phyloP scores from a whole-genome alignment of 768 basidiomycete species.

The Lactarius hatsudake region DNA sequence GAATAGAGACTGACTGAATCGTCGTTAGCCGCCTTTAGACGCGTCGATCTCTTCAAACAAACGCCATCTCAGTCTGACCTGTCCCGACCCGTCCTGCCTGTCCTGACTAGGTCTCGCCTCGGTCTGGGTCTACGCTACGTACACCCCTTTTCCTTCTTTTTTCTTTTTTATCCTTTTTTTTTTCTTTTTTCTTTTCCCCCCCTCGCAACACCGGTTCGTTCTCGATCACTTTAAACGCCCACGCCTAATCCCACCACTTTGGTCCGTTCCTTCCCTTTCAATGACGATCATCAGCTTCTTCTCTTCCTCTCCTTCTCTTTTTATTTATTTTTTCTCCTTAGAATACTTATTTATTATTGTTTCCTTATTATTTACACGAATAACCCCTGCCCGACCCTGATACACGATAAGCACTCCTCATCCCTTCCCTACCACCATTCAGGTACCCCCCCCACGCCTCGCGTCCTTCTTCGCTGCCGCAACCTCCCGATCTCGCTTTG shows the following conservation, averaged over 20 bases:
- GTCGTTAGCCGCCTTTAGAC: slow-evolving; percentile 31
- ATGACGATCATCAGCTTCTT: slow-evolving; percentile 8
- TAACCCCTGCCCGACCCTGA: neutral
- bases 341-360: neutral
- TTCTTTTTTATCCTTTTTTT: neutral
- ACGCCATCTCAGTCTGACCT: neutral
- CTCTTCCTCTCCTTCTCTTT: slow-evolving; percentile 1
- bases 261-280: slow-evolving; percentile 6
- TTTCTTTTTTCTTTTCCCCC: neutral
- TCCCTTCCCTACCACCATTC: slow-evolving; percentile 1
- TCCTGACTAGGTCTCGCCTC: slow-evolving; percentile 7
- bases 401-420: neutral
- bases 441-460: slow-evolving; percentile 21
- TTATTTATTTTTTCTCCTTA: neutral
- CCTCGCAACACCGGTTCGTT: slow-evolving; percentile 21
- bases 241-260: slow-evolving; percentile 12
- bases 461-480: slow-evolving; percentile 49
- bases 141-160: neutral
- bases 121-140: slow-evolving; percentile 4
- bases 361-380: slow-evolving; percentile 1
- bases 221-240: slow-evolving; percentile 21
- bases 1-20: slow-evolving; percentile 24
- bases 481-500: slow-evolving; percentile 78
- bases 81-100: neutral
- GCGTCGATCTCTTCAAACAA: slow-evolving; percentile 31